phyloP scores from a whole-genome alignment of 1,139 yeast species.

The Meyerozyma elateridarum region DNA sequence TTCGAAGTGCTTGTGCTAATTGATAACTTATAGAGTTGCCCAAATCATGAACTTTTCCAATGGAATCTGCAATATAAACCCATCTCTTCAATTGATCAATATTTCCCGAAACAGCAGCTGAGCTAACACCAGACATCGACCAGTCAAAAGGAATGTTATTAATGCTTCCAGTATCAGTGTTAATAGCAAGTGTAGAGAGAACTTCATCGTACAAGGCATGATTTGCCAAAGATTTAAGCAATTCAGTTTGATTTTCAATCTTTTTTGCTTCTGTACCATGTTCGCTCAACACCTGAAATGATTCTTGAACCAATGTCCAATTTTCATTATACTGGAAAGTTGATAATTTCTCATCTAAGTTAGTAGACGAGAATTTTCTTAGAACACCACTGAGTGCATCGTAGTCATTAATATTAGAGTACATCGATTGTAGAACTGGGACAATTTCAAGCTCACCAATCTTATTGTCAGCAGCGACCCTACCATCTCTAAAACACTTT shows the following conservation, averaged over 20 bases:
- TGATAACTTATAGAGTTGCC: slow-evolving; percentile 57
- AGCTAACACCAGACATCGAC: slow-evolving; percentile 67
- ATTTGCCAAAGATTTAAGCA: slow-evolving; percentile 35
- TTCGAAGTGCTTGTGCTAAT: slow-evolving; percentile 41
- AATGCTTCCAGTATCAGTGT: slow-evolving; percentile 21
- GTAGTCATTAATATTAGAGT: slow-evolving; percentile 81
- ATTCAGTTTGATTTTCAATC: slow-evolving; percentile 29
- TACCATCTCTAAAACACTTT: slow-evolving; percentile 53
- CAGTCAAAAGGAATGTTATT: slow-evolving; percentile 42
- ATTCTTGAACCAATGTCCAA: slow-evolving; percentile 86
- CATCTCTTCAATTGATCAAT: slow-evolving; percentile 50
- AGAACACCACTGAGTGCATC: slow-evolving; percentile 89
- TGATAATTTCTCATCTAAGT: slow-evolving; percentile 65
- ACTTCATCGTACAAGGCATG: slow-evolving; percentile 43
- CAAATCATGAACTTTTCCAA: slow-evolving; percentile 43
- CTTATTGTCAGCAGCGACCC: slow-evolving; percentile 26
- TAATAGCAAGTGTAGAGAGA: slow-evolving; percentile 28
- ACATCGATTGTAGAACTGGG: slow-evolving; percentile 65
- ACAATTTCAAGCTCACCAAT: slow-evolving; percentile 38
- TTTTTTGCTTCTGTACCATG: slow-evolving; percentile 24
- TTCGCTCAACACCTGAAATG: slow-evolving; percentile 66
- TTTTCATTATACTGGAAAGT: slow-evolving; percentile 82
- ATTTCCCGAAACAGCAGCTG: slow-evolving; percentile 66
- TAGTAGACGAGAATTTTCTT: slow-evolving; percentile 65
- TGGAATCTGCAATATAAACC: slow-evolving; percentile 36